Evolutionary conservation across 2,329 filamentous ascomycete species (phyloP).

Genomic region (Parasarocladium wereldwijsianum): DNA sequence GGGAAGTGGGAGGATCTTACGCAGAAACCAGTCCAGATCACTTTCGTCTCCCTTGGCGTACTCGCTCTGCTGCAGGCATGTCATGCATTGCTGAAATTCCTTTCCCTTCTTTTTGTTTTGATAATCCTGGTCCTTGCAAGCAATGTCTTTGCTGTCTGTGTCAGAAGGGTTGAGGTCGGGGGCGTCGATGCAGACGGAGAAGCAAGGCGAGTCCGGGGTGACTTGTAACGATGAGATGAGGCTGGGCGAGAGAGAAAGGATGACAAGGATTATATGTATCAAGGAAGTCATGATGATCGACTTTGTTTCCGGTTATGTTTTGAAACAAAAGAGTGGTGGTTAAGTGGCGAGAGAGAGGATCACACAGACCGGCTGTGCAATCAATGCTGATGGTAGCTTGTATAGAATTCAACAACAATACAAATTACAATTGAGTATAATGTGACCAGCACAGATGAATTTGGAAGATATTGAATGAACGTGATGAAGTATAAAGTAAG

Average conservation of each 20-base stretch:
- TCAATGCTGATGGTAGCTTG: too few relatives aligned
- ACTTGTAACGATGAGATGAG: slow-evolving; percentile 24
- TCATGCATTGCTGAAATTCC: slow-evolving; percentile 34
- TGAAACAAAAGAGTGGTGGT: too few relatives aligned
- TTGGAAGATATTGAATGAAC: too few relatives aligned
- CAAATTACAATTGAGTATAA: too few relatives aligned
- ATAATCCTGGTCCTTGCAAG: slow-evolving; percentile 31
- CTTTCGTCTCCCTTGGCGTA: slow-evolving; percentile 31
- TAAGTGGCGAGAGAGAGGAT: too few relatives aligned
- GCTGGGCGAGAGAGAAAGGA: not conserved
- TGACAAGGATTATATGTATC: not conserved
- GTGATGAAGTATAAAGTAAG: too few relatives aligned
- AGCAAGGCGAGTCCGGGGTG: slow-evolving; percentile 38
- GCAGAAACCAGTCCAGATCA: slow-evolving; percentile 41
- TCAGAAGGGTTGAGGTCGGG: slow-evolving; percentile 31
- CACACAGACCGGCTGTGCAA: too few relatives aligned
- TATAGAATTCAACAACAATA: too few relatives aligned
- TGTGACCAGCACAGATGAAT: too few relatives aligned
- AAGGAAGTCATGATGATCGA: not conserved
- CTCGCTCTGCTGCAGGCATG: slow-evolving; percentile 36
- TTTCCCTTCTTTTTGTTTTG: slow-evolving; percentile 20
- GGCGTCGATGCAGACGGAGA: slow-evolving; percentile 32
- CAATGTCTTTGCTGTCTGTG: slow-evolving; percentile 28
- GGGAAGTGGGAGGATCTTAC: slow-evolving; percentile 20
- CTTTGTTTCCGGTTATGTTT: too few relatives aligned